Base-by-base conservation (phyloP, 1,139 yeast genomes). In the Kodamaea sp. region DNA sequence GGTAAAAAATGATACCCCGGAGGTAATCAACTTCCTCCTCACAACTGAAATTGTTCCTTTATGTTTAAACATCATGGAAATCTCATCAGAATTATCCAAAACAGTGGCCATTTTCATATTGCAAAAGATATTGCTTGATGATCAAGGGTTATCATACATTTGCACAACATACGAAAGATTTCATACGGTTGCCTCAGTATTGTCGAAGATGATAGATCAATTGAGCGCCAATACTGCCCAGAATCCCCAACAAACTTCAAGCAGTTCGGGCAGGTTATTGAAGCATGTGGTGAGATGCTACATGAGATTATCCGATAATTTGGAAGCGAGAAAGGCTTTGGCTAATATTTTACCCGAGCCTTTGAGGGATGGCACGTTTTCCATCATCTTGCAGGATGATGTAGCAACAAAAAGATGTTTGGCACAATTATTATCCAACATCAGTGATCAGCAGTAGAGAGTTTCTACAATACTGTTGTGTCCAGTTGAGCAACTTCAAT, bases 231-330 rank as follows among this genome's bases (percentile, higher is more conserved):
- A 43, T 12, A 22, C 30, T 8, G 22, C 37, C 9, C 37, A 31
- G 25, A 30, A 32, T 24, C 31, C 50, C 29, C 51, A 49, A 34
- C 51, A 51, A 28, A 55, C 67, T 4, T 57, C 61, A 22, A 53
- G 65, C 46, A 68, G 74, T 37, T 86, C 96, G 1, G 88, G 92
- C 2, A 75, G 98, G 48, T 70, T 92, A 36, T 71, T 92, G 44
- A 90, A 92, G 58, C 98, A 92, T 57, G 95, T 92, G 28, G 95
- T 92, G 15, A 76, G 97, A 55, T 92, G 98, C 59, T 92, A 92
- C 56, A 72, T 90, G 66, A 76, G 98, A 43, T 71, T 92, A 32
- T 82, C 95, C 28, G 98, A 92, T 57, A 92, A 92, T 52, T 69
- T 80, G 18, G 94, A 94, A 46, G 97, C 97, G 2, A 73, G 97